Evolutionary conservation across 2,329 filamentous ascomycete species (phyloP).

Genomic region (Penicillium rolfsii): DNA sequence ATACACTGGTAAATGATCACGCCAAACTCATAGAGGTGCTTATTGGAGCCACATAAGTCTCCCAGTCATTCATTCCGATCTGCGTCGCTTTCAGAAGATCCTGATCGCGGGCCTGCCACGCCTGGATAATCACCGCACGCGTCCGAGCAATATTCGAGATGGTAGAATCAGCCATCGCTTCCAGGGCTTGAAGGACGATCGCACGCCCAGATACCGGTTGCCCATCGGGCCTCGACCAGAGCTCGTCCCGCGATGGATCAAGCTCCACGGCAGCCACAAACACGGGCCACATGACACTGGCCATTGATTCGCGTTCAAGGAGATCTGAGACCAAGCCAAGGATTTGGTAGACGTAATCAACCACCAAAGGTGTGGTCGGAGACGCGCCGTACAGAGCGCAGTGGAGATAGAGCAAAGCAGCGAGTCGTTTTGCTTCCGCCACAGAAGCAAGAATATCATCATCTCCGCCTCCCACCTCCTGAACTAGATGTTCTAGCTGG

Average conservation of each 20-base stretch:
- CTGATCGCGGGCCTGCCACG: constrained; percentile 52
- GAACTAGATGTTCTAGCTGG: constrained; percentile 39
- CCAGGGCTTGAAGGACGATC: constrained; percentile 47
- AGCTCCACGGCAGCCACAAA: constrained; percentile 52
- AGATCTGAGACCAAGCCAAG: constrained; percentile 40
- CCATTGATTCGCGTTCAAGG: constrained; percentile 37
- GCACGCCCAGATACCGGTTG: constrained; percentile 39
- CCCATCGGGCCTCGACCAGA: constrained; percentile 33
- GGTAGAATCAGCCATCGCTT: constrained; percentile 47
- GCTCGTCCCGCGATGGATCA: constrained; percentile 43
- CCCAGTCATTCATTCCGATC: constrained; percentile 46
- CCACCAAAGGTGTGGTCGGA: constrained; percentile 44
- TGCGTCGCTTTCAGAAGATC: constrained; percentile 33
- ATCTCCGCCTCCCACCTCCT: constrained; percentile 36
- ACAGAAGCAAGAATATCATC: constrained; percentile 40
- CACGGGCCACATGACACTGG: constrained; percentile 48
- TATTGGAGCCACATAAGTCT: constrained; percentile 47
- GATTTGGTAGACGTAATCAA: constrained; percentile 40
- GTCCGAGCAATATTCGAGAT: constrained; percentile 51
- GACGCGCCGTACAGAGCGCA: constrained; percentile 50
- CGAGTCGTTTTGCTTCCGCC: constrained; percentile 50
- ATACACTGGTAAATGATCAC: constrained; percentile 23
- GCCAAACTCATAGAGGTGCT: constrained; percentile 49
- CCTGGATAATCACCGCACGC: constrained; percentile 51
- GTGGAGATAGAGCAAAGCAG: constrained; percentile 52